phyloP scores from a whole-genome alignment of 768 basidiomycete genomes.

The Suillus tomentosus region DNA sequence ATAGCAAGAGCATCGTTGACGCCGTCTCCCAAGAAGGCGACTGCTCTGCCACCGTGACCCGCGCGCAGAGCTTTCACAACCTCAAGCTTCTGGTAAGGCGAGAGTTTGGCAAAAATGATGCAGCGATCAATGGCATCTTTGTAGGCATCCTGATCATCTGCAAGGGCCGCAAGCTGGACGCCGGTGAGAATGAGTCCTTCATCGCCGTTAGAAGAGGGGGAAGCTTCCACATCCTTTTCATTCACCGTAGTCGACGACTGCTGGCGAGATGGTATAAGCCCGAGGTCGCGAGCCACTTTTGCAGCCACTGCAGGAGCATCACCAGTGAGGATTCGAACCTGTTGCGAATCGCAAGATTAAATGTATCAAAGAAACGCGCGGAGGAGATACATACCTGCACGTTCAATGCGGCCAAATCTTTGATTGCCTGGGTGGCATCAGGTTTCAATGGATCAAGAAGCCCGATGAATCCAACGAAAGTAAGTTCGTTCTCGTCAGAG shows the following conservation, averaged over 20 bases:
- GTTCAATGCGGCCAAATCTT: conserved; percentile 28
- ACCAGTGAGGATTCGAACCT: conserved; percentile 39
- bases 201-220: conserved; percentile 19
- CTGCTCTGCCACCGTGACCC: conserved; percentile 29
- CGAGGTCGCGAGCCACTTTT: conserved; percentile 40
- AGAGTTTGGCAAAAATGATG: conserved; percentile 34
- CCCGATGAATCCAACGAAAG: conserved; percentile 33
- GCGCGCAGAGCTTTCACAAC: conserved; percentile 33
- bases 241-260: background rate
- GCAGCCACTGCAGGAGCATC: conserved; percentile 37
- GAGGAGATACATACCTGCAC: conserved; percentile 27
- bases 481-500: conserved; percentile 31
- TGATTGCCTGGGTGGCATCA: conserved; percentile 33
- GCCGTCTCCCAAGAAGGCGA: conserved; percentile 34
- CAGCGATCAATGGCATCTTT: conserved; percentile 33
- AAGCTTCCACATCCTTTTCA: conserved; percentile 32
- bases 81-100: conserved; percentile 35
- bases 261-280: conserved; percentile 25
- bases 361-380: conserved; percentile 11
- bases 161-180: conserved; percentile 29
- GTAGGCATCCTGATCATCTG: conserved; percentile 28
- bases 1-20: conserved; percentile 36
- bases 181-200: conserved; percentile 31
- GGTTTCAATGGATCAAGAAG: conserved; percentile 34
- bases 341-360: background rate